These are phyloP conservation scores for Allomyces macrogynus DNA, from an alignment of 192 early-diverging fungal genomes.

Conservation along the genomic window DNA sequence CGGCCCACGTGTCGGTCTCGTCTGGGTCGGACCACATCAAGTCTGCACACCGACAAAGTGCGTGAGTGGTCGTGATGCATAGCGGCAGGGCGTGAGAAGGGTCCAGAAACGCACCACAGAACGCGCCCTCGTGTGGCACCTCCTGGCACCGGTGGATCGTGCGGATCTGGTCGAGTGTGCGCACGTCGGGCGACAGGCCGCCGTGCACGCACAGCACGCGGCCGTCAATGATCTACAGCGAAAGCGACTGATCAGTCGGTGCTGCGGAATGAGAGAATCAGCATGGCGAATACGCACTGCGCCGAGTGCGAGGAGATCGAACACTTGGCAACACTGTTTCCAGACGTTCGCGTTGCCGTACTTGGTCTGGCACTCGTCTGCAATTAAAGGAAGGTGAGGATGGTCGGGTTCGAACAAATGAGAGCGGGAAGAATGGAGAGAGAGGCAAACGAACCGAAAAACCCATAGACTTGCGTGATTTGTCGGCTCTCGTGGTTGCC, in stretches of 20 bases:
- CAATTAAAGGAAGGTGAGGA: background rate
- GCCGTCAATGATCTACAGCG: conserved; percentile 68
- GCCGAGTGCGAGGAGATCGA: conserved; percentile 76
- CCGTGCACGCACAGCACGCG: conserved; percentile 84
- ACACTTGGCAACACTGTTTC: conserved; percentile 88
- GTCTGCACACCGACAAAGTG: no score
- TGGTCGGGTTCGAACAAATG: background rate
- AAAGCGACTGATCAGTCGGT: background rate
- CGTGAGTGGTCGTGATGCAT: background rate
- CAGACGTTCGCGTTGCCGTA: conserved; percentile 89
- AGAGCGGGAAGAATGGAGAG: background rate
- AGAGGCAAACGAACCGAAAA: conserved; percentile 50
- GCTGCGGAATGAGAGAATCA: background rate
- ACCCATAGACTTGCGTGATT: conserved; percentile 93
- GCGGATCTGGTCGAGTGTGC: conserved; percentile 79
- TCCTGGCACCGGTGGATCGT: conserved; percentile 90
- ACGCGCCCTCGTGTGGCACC: conserved; percentile 84
- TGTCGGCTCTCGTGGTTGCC: conserved; percentile 95
- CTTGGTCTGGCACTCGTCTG: conserved; percentile 83
- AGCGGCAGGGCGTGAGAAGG: background rate
- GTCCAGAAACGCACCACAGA: conserved; percentile 35
- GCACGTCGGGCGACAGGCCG: conserved; percentile 77
- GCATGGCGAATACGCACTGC: conserved; percentile 36
- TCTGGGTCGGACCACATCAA: conserved; percentile 95
- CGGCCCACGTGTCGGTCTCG: conserved; percentile 79